These are phyloP conservation scores for Keqinozyma sinolaborantium DNA, from an alignment of 1,139 yeast genomes.

Conservation along the genomic window DNA sequence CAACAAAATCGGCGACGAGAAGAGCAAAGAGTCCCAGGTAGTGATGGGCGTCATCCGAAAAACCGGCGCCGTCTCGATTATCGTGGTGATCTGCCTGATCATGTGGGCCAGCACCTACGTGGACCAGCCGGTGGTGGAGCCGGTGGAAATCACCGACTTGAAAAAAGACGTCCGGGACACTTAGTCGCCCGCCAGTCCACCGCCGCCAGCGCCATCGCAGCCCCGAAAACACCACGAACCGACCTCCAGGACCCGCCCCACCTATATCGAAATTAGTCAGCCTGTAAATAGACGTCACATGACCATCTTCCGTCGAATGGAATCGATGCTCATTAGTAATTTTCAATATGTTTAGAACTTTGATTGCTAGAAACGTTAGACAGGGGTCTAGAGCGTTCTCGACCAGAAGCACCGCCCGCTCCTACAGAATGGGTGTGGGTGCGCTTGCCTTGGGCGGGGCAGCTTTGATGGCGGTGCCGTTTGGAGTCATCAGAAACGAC, in stretches of 20 bases:
- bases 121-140: constrained; percentile 11
- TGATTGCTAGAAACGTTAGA: not conserved
- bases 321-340: constrained; percentile 1
- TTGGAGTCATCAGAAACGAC: constrained; percentile 3
- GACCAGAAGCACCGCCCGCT: not conserved
- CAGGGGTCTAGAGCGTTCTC: not conserved
- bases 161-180: constrained; percentile 19
- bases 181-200: not conserved
- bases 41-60: constrained; percentile 28
- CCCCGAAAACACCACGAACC: too few relatives aligned
- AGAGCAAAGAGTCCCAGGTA: constrained; percentile 26
- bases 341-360: constrained; percentile 1
- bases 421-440: constrained; percentile 1
- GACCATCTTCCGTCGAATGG: too few relatives aligned
- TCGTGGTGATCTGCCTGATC: constrained; percentile 31
- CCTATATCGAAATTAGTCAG: not conserved
- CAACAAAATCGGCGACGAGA: constrained; percentile 32
- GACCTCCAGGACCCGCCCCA: not conserved
- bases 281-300: not conserved
- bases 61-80: constrained; percentile 31
- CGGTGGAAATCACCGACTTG: constrained; percentile 14
- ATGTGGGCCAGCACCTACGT: constrained; percentile 27
- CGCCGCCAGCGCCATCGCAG: too few relatives aligned
- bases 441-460: constrained; percentile 1
- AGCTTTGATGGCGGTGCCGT: constrained; percentile 1